These are phyloP conservation scores for Leucosporidium creatinivorum DNA, from an alignment of 768 basidiomycete genomes.

Conservation along the genomic window DNA sequence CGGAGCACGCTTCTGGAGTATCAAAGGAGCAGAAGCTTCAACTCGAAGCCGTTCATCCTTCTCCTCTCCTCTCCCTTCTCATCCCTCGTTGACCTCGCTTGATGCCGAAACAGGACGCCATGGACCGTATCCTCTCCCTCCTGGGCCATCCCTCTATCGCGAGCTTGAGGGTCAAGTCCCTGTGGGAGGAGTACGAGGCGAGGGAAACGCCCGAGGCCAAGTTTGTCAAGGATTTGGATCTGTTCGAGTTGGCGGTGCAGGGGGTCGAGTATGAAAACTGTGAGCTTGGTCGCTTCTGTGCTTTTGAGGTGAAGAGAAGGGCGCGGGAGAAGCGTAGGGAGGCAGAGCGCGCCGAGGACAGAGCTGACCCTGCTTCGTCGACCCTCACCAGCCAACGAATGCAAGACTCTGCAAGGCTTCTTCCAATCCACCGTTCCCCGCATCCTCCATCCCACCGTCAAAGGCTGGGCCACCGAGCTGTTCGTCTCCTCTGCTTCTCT, in stretches of 20 bases:
- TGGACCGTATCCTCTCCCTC: conserved; percentile 77
- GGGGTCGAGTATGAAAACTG: conserved; percentile 46
- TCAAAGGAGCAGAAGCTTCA: conserved; percentile 68
- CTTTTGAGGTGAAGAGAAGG: too few relatives aligned
- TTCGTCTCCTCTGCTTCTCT: not conserved
- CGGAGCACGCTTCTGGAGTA: conserved; percentile 63
- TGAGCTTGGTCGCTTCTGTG: not conserved
- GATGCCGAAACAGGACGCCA: conserved; percentile 58
- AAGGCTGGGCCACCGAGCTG: conserved; percentile 60
- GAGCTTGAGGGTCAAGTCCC: conserved; percentile 48
- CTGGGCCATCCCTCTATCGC: conserved; percentile 69
- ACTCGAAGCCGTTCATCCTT: conserved; percentile 57
- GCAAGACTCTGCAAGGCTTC: conserved; percentile 58
- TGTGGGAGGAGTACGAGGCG: conserved; percentile 84
- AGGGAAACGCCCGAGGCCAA: conserved; percentile 63
- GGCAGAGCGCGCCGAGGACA: too few relatives aligned
- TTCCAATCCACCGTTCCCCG: conserved; percentile 71
- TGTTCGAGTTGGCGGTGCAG: conserved; percentile 82
- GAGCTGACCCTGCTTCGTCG: conserved; percentile 40
- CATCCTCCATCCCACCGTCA: conserved; percentile 64
- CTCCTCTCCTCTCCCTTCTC: too few relatives aligned
- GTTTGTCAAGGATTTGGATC: conserved; percentile 85
- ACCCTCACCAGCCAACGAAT: conserved; percentile 28
- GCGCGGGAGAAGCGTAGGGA: not conserved
- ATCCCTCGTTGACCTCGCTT: conserved; percentile 14